Percentiles rank a stretch among this genome's conserved stretches.
phyloP scores from a whole-genome alignment of 495 filamentous ascomycete genomes.

The Staphylotrichum longicolle region DNA sequence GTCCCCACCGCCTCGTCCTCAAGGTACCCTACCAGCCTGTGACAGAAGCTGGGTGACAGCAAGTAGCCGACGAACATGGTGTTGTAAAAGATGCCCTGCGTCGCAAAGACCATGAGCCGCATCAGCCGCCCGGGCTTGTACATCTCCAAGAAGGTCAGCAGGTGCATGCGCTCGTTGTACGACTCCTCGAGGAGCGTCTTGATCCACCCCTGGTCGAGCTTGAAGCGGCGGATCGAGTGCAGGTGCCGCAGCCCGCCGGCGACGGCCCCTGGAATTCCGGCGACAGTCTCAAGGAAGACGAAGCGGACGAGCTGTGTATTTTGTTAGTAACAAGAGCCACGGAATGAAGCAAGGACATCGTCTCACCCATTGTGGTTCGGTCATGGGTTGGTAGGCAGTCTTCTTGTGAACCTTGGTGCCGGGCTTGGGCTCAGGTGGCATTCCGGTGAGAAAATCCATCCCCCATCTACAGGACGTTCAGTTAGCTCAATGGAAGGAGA shows the following conservation, averaged over 20 bases:
- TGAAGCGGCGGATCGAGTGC: conserved; percentile 74
- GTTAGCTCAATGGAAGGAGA: neutral
- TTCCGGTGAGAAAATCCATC: conserved; percentile 48
- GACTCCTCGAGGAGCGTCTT: conserved; percentile 91
- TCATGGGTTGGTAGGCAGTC: conserved; percentile 40
- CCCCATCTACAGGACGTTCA: conserved; percentile 37
- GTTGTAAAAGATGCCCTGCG: conserved; percentile 91
- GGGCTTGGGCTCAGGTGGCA: conserved; percentile 40
- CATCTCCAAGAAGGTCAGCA: conserved; percentile 92
- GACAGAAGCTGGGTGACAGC: conserved; percentile 80
- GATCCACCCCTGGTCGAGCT: conserved; percentile 96
- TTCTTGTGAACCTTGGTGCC: conserved; percentile 39
- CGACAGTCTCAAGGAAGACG: conserved; percentile 91
- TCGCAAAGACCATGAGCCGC: conserved; percentile 77
- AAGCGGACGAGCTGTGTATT: conserved; percentile 63
- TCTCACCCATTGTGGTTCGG: conserved; percentile 48
- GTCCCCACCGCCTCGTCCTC: conserved; percentile 97
- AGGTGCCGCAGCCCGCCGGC: conserved; percentile 90
- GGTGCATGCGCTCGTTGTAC: conserved; percentile 95
- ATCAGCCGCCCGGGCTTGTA: conserved; percentile 87
- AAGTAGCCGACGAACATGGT: conserved; percentile 87
- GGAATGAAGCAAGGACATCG: neutral
- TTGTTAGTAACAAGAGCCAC: conserved; percentile 4
- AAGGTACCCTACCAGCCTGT: conserved; percentile 93
- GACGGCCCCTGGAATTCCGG: conserved; percentile 94